phyloP scores from a whole-genome alignment of 257 asterid species.

The Plantago major region DNA sequence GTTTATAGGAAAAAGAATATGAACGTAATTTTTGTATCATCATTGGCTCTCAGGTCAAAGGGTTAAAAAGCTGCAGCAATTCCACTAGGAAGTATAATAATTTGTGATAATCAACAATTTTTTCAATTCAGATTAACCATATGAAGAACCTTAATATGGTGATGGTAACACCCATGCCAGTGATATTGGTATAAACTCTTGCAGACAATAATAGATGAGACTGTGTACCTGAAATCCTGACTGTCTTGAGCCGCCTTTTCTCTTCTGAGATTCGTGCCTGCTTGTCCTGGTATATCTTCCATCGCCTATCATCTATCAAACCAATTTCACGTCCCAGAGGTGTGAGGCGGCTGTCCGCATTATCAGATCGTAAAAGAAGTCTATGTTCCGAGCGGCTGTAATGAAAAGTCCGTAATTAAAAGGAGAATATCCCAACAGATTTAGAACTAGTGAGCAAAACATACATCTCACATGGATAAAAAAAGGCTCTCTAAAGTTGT shows the following conservation, averaged over 20 bases:
- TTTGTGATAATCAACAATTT: no score
- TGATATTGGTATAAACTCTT: conserved; percentile 4
- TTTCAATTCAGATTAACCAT: neutral
- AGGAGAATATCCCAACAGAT: conserved; percentile 7
- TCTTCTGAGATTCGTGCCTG: conserved; percentile 76
- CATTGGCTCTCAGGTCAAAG: no score
- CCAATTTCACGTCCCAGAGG: conserved; percentile 93
- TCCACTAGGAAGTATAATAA: no score
- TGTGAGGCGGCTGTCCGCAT: conserved; percentile 97
- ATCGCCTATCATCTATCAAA: conserved; percentile 72
- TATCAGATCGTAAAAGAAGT: conserved; percentile 86
- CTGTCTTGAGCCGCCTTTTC: conserved; percentile 68
- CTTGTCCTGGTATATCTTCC: conserved; percentile 81
- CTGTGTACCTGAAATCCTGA: conserved; percentile 67
- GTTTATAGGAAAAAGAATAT: no score
- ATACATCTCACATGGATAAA: neutral
- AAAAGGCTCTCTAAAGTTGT: neutral
- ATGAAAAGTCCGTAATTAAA: conserved; percentile 11
- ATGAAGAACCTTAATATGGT: neutral
- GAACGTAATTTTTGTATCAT: no score
- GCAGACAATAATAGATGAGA: conserved; percentile 10
- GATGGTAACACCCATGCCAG: neutral
- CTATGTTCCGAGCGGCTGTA: conserved; percentile 95
- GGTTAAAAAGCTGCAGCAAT: no score
- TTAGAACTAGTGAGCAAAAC: conserved; percentile 5